These are phyloP conservation scores for Tylopilus sp. DNA, from an alignment of 768 basidiomycete species.

Conservation along the genomic window DNA sequence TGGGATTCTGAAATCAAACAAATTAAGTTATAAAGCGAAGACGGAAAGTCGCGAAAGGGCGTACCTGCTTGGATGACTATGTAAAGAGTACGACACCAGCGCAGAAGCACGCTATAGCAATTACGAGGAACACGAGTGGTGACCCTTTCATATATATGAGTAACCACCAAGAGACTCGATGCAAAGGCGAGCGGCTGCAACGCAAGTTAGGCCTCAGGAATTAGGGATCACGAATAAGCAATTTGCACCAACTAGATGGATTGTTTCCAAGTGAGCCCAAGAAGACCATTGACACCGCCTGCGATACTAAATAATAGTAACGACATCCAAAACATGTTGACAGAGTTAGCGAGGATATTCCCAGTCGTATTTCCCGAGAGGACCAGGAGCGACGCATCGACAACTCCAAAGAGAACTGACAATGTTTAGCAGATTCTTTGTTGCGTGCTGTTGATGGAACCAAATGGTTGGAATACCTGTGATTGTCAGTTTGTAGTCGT, in stretches of 20 bases:
- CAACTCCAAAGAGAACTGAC: no score
- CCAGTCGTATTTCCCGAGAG: conserved; percentile 39
- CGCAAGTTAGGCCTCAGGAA: no score
- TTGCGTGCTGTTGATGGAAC: conserved; percentile 51
- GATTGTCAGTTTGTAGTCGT: no score
- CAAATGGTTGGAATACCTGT: conserved; percentile 53
- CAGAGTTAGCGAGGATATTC: conserved; percentile 37
- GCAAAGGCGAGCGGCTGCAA: conserved; percentile 52
- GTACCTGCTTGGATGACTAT: conserved; percentile 68
- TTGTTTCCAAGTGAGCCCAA: conserved; percentile 55
- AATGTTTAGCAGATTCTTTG: conserved; percentile 46
- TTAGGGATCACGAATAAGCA: no score
- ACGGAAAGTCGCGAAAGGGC: conserved; percentile 24
- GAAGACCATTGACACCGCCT: conserved; percentile 50
- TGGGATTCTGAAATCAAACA: conserved; percentile 41
- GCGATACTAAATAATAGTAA: conserved; percentile 54
- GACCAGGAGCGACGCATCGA: conserved; percentile 49
- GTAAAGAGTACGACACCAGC: conserved; percentile 74
- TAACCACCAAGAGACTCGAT: conserved; percentile 57
- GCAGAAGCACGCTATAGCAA: conserved; percentile 82
- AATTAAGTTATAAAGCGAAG: conserved; percentile 21
- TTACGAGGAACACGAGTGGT: conserved; percentile 77
- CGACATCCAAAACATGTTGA: conserved; percentile 54
- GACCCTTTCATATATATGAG: conserved; percentile 84
- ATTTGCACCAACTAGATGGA: conserved; percentile 52